phyloP scores from a whole-genome alignment of 805 yeast genomes.

The Wickerhamia fluorescens region DNA sequence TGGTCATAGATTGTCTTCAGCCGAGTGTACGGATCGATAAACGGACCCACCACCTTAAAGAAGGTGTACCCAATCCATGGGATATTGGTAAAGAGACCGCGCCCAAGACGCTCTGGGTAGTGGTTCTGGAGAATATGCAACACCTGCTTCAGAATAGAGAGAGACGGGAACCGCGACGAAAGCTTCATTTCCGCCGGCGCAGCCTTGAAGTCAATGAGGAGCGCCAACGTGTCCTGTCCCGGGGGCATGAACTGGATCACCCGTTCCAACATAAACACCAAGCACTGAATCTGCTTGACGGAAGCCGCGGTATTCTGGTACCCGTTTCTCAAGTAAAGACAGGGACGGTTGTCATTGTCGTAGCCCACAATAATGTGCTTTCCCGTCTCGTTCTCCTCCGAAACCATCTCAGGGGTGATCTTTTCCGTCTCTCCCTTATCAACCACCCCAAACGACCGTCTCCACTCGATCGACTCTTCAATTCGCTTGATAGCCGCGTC shows the following conservation, averaged over 20 bases:
- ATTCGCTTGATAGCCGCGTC: conserved; percentile 68
- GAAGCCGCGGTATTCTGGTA: conserved; percentile 91
- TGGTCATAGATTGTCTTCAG: conserved; percentile 52
- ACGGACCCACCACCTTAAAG: conserved; percentile 49
- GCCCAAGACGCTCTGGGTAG: conserved; percentile 52
- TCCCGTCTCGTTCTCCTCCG: conserved; percentile 80
- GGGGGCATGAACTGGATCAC: conserved; percentile 93
- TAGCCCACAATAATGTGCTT: conserved; percentile 88
- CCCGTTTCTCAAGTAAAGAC: conserved; percentile 87
- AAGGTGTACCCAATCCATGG: conserved; percentile 54
- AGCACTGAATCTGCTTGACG: conserved; percentile 88
- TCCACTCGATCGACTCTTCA: conserved; percentile 78
- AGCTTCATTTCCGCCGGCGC: conserved; percentile 45
- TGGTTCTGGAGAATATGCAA: conserved; percentile 48
- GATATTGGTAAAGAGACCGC: conserved; percentile 47
- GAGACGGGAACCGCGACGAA: conserved; percentile 41
- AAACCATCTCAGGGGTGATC: conserved; percentile 47
- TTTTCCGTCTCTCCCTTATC: conserved; percentile 31
- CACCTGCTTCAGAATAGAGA: conserved; percentile 43
- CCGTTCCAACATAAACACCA: conserved; percentile 87
- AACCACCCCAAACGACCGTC: conserved; percentile 80
- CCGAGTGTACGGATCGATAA: conserved; percentile 52
- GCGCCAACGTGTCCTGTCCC: conserved; percentile 90
- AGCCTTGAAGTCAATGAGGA: conserved; percentile 86
- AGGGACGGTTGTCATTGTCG: conserved; percentile 87